phyloP scores from a whole-genome alignment of 352 stramenopile species.

The Phytopythium sindhum region DNA sequence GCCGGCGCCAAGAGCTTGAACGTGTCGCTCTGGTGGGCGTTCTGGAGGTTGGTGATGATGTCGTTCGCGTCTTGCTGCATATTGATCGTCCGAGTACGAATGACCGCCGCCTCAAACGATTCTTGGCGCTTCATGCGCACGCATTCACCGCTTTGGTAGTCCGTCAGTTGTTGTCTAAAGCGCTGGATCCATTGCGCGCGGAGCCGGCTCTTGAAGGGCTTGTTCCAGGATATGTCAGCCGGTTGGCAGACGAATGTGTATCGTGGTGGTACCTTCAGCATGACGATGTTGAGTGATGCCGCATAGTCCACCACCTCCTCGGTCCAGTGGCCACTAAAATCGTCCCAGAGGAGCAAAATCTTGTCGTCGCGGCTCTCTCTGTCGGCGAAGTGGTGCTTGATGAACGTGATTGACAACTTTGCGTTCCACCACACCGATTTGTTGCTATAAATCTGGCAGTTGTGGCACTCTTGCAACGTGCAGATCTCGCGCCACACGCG shows the following conservation, averaged over 20 bases:
- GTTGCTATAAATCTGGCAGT: constrained; percentile 11
- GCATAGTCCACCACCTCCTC: constrained; percentile 6
- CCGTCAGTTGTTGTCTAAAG: neutral
- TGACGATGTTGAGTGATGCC: constrained; percentile 4
- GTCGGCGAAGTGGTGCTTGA: constrained; percentile 7
- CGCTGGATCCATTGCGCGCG: constrained; percentile 9
- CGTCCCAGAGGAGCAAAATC: constrained; percentile 13
- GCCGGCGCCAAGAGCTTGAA: neutral
- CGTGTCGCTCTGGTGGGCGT: too few relatives aligned
- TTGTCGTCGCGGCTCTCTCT: constrained; percentile 3
- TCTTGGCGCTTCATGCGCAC: too few relatives aligned
- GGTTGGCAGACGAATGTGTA: constrained; percentile 13
- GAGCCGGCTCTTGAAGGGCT: constrained; percentile 10
- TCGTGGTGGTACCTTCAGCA: constrained; percentile 2
- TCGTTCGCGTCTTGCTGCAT: neutral
- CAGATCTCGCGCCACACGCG: constrained; percentile 1
- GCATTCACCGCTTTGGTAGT: neutral
- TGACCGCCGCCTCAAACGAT: neutral
- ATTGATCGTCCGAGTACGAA: neutral
- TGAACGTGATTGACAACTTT: constrained; percentile 4
- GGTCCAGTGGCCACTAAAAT: constrained; percentile 13
- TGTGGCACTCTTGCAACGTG: neutral
- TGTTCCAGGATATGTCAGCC: constrained; percentile 12
- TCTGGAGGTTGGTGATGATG: too few relatives aligned
- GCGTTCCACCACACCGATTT: constrained; percentile 11